phyloP scores from a whole-genome alignment of 1,284 basidiomycete genomes.

The Leccinum pachyderme region DNA sequence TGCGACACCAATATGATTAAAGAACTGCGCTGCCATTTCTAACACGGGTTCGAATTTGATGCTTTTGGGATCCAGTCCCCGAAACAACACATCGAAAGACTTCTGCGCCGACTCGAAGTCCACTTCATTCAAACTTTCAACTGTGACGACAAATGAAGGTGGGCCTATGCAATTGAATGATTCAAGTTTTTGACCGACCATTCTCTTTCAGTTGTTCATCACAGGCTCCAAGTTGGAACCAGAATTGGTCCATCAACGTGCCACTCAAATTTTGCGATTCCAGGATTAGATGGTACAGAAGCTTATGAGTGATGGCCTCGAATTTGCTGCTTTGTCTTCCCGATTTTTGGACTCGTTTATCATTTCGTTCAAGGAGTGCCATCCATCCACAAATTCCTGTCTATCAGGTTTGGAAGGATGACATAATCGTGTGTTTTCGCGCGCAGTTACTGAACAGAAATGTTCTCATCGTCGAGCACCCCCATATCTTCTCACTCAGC shows the following conservation, averaged over 20 bases:
- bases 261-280: constrained; percentile 2
- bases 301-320: background rate
- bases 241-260: background rate
- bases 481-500: constrained; percentile 2
- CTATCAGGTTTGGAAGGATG: no score
- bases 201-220: background rate
- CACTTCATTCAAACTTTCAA: background rate
- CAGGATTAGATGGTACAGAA: constrained; percentile 1
- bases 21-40: background rate
- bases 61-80: background rate
- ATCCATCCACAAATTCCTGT: no score
- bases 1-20: constrained; percentile 3
- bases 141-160: background rate
- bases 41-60: background rate
- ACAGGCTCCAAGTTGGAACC: background rate
- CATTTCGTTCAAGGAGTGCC: background rate
- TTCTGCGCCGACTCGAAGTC: background rate
- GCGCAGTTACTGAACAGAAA: background rate
- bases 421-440: constrained; percentile 14
- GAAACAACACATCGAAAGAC: background rate
- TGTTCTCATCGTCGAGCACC: constrained; percentile 1
- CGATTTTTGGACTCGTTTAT: background rate
- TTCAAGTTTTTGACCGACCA: background rate
- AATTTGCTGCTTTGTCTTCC: background rate
- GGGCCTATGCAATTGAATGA: background rate